Evolutionary conservation across 352 stramenopile genomes (phyloP), one percentile per base, ranked within the genome.

Genomic region (Pythium utonaiense): DNA sequence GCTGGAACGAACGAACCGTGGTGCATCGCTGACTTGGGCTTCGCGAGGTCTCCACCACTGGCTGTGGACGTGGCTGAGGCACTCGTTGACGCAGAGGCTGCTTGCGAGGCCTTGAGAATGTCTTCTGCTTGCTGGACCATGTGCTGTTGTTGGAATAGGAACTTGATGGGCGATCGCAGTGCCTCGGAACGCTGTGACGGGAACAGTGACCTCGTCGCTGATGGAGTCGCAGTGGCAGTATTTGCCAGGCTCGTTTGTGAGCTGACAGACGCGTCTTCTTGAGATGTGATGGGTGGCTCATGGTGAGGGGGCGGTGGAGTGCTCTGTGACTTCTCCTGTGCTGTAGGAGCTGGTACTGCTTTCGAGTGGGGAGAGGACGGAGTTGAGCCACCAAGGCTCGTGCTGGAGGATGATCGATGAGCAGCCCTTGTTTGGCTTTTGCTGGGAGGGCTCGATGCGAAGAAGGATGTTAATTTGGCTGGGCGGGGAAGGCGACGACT

Each of bases 401-500:
- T 44, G 36, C 13, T 13, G 6, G 36, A 24, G 36, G 36, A 44
- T n/a, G n/a, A n/a, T 44, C 36, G 36, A 17, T 13, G 17, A 21
- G 16, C 6, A 40, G 22, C 14, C 28, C 12, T 53, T 19, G 19
- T 27, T 55, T 14, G 2, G 41, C 33, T 19, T 48, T 57, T 13
- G 28, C n/a, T n/a, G n/a, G n/a, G 6, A 17, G 55, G 16, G 3
- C 22, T 40, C n/a, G 45, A 13, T 12, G 64, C 69, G 41, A 89
- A 89, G 45, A 93, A 93, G 13, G 74, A 75, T 13, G 74, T 88
- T 53, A 93, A 91, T 47, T 90, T 67, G 19, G 69, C 83, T 93
- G 42, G 1, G 40, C 19, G 8, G 8, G 41, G 16, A 12, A 8
- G 48, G 31, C 31, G 31, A 36, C n/a, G n/a, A n/a, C n/a, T n/a